Base-by-base conservation (phyloP, 1,284 basidiomycete species). In the Puccinia coronata region DNA sequence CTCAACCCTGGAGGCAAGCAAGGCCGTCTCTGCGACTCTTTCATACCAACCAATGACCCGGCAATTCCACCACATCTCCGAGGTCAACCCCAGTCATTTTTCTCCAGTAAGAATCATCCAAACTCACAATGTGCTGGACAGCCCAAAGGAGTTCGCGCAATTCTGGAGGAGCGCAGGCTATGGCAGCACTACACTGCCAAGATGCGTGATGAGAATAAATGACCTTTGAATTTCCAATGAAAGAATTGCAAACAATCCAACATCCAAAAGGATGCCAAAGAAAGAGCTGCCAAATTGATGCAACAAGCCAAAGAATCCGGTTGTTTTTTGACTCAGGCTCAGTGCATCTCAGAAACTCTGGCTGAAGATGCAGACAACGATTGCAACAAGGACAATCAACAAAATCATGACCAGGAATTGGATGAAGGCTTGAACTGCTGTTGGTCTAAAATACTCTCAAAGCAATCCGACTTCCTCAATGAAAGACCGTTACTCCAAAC, bases 1-100 rank as follows among this genome's bases (percentile, higher is more conserved):
- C 20, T 69, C 39, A 69, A 47, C 3, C 65, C 65, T 25, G 65
- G 65, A 9, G 65, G 65, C 1, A 69, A 69, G 39, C 36, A 69
- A 47, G 8, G 23, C 2, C 18, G 9, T 41, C 65, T 69, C 39
- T 11, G 41, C 43, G 65, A 69, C 16, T 47, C 65, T 2, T 3
- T 43, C 9, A 69, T 69, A 11, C 65, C 65, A 4, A 4, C 2
- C 25, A 41, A 69, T 16, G 23, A 69, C 25, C 65, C 65, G 1
- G 12, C 2, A n/a, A 69, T 69, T 16, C 65, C 39, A 14, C 23
- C 4, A 2, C 65, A 69, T 14, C 65, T 69, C 11, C 23, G 65
- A 11, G 65, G 65, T 14, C 36, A 5, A 1, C 6, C 65, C 25
- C 65, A 69, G 23, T n/a, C 9, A 9, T 69, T 43, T 23, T 36